Percentiles rank a stretch among this genome's conserved stretches.
Evolutionary conservation across 228 moss, liverwort and hornwort genomes (phyloP).

Genomic region (Sphagnum fallax): DNA sequence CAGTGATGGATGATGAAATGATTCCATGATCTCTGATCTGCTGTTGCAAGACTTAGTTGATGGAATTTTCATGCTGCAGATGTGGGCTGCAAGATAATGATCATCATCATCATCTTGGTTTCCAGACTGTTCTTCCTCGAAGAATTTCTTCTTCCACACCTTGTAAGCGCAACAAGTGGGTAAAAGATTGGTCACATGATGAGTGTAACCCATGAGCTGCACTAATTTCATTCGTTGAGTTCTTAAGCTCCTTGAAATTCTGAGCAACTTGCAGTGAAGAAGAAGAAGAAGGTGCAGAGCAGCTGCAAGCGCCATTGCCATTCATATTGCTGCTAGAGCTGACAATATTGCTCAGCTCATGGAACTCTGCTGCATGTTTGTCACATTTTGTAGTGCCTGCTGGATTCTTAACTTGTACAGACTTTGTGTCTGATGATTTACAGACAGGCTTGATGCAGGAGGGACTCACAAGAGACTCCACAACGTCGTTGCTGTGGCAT

Average conservation of each 20-base stretch:
- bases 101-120: background rate
- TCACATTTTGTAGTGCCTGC: no score
- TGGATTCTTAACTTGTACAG: no score
- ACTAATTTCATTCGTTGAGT: background rate
- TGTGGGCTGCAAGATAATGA: no score
- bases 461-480: constrained; percentile 59
- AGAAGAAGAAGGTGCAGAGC: background rate
- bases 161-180: constrained; percentile 2
- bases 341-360: background rate
- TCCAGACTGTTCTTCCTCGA: constrained; percentile 4
- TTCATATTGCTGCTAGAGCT: background rate
- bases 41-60: no score
- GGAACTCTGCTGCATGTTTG: background rate
- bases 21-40: no score
- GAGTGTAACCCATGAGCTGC: background rate
- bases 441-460: no score
- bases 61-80: no score
- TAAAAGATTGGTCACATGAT: background rate
- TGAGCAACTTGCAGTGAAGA: background rate
- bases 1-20: no score
- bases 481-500: constrained; percentile 54
- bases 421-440: no score
- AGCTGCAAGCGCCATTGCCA: background rate
- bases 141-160: constrained; percentile 4
- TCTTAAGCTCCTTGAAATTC: constrained; percentile 6